These are phyloP conservation scores for Ganoderma boninense DNA, from an alignment of 1,284 basidiomycete species.

Conservation along the genomic window DNA sequence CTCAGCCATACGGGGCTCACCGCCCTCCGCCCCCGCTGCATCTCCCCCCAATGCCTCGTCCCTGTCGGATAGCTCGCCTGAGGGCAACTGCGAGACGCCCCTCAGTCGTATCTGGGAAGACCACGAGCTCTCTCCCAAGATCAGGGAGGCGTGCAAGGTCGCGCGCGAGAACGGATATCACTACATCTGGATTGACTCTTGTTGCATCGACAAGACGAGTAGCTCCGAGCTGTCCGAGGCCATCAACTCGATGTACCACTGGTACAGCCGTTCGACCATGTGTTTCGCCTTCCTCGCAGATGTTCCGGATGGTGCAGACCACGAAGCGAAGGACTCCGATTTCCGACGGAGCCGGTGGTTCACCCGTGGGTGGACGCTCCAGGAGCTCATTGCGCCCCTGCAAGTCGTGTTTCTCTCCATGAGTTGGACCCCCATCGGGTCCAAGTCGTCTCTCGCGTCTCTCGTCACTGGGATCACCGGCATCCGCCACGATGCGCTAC, in stretches of 20 bases:
- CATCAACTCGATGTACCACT: slow-evolving; percentile 13
- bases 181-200: slow-evolving; percentile 20
- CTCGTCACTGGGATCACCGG: slow-evolving; percentile 12
- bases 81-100: background rate
- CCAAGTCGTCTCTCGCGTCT: slow-evolving; percentile 1
- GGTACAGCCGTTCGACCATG: background rate
- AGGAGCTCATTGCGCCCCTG: slow-evolving; percentile 18
- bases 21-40: background rate
- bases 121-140: background rate
- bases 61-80: background rate
- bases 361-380: slow-evolving; percentile 17
- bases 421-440: slow-evolving; percentile 8
- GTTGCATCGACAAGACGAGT: slow-evolving; percentile 22
- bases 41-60: background rate
- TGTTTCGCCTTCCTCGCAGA: slow-evolving; percentile 3
- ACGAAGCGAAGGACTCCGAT: background rate
- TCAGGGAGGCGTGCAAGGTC: background rate
- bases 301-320: background rate
- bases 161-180: background rate
- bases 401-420: slow-evolving; percentile 10
- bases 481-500: background rate
- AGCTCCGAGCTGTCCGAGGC: slow-evolving; percentile 22
- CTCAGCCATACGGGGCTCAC: background rate
- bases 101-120: background rate
- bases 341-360: slow-evolving; percentile 11